phyloP scores from a whole-genome alignment of 345 rosid genomes.

The rapeseed (Brassica napus) region DNA sequence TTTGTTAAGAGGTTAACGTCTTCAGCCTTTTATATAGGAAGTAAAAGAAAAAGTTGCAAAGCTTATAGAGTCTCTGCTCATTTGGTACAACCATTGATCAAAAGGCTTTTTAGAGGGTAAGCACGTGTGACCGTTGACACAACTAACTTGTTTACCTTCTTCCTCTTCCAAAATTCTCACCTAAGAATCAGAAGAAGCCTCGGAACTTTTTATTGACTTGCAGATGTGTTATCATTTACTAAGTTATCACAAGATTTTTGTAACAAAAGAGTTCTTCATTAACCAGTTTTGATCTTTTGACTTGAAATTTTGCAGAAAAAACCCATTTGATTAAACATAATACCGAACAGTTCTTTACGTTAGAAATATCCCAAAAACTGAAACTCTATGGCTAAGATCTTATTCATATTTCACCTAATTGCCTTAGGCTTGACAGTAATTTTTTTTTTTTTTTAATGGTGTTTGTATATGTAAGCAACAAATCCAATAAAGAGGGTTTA shows the following conservation, averaged over 20 bases:
- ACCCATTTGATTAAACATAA: neutral
- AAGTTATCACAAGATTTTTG: neutral
- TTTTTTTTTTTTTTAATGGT: neutral
- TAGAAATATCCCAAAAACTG: neutral
- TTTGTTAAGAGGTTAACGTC: constrained; percentile 16
- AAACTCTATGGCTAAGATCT: neutral
- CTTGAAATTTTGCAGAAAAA: neutral
- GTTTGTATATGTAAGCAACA: neutral
- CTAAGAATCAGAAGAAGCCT: constrained; percentile 19
- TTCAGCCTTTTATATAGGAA: constrained; percentile 18
- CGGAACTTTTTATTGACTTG: neutral
- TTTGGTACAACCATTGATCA: constrained; percentile 39
- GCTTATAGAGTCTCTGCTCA: constrained; percentile 10
- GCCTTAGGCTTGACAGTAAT: neutral
- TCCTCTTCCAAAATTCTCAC: too few relatives aligned
- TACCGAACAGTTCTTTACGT: neutral
- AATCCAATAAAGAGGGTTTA: neutral
- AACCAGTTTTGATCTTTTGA: neutral
- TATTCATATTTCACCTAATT: neutral
- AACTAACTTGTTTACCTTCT: constrained; percentile 13
- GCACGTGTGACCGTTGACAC: constrained; percentile 20
- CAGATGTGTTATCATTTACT: neutral
- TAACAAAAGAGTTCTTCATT: neutral
- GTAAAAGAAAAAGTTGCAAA: neutral
- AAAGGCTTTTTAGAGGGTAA: constrained; percentile 21